These are phyloP conservation scores for Paecilomyces sp. DNA, from an alignment of 2,329 filamentous ascomycete species.

Conservation along the genomic window DNA sequence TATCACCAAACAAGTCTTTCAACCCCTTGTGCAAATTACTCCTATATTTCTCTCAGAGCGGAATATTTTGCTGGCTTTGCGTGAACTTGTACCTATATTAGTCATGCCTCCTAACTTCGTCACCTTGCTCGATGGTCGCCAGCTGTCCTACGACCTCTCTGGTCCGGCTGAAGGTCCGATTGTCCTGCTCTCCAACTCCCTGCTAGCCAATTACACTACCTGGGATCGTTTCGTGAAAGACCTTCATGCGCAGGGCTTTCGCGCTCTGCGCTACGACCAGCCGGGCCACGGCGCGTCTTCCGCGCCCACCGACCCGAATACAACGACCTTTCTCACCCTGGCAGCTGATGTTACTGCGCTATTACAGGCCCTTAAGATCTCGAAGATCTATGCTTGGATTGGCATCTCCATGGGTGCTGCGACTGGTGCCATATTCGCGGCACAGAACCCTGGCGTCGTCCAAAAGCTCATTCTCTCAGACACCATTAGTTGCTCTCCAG, in stretches of 20 bases:
- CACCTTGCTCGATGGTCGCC: neutral
- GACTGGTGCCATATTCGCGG: conserved; percentile 33
- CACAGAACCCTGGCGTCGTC: conserved; percentile 32
- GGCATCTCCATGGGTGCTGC: conserved; percentile 43
- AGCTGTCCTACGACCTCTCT: conserved; percentile 7
- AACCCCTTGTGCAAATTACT: neutral
- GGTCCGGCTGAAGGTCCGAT: conserved; percentile 18
- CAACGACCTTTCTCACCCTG: conserved; percentile 34
- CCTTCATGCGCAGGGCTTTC: conserved; percentile 29
- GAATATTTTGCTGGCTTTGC: neutral
- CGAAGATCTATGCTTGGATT: conserved; percentile 29
- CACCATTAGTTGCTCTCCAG: conserved; percentile 33
- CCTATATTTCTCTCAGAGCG: neutral
- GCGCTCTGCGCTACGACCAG: conserved; percentile 38
- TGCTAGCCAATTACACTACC: conserved; percentile 27
- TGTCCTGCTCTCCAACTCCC: conserved; percentile 35
- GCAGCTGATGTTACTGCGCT: conserved; percentile 32
- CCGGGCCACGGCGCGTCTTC: conserved; percentile 38
- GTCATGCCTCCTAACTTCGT: neutral
- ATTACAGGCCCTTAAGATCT: conserved; percentile 19
- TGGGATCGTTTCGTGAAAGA: conserved; percentile 34
- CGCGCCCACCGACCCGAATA: conserved; percentile 17
- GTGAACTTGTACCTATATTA: neutral
- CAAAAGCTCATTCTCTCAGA: conserved; percentile 34
- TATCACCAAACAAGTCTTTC: neutral